These are phyloP conservation scores for Pisolithus orientalis DNA, from an alignment of 768 basidiomycete species.

Conservation along the genomic window DNA sequence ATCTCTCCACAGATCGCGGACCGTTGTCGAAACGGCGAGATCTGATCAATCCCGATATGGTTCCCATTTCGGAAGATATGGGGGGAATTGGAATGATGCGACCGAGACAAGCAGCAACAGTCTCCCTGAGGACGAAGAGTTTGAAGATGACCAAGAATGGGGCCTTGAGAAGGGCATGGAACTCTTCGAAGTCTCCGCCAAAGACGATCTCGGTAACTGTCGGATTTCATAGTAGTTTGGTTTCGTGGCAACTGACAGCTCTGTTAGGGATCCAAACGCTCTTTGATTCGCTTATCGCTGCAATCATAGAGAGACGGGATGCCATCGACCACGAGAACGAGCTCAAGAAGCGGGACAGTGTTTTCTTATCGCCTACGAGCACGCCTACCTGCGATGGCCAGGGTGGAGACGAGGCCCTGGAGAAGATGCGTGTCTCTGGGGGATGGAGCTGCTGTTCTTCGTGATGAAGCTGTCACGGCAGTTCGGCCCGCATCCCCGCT, in stretches of 20 bases:
- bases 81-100: constrained; percentile 50
- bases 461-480: constrained; percentile 19
- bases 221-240: constrained; percentile 1
- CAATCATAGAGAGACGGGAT: constrained; percentile 75
- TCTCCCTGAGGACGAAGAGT: constrained; percentile 55
- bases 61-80: constrained; percentile 46
- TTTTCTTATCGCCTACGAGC: constrained; percentile 58
- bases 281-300: constrained; percentile 72
- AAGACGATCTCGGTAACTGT: constrained; percentile 68
- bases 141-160: constrained; percentile 56
- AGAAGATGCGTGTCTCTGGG: constrained; percentile 42
- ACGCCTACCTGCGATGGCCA: constrained; percentile 75
- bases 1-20: constrained; percentile 21
- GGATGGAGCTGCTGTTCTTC: constrained; percentile 67
- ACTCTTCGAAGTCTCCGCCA: constrained; percentile 87
- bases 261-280: constrained; percentile 68
- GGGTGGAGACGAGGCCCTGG: constrained; percentile 70
- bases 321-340: constrained; percentile 78
- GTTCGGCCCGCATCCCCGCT: constrained; percentile 3
- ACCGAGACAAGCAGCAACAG: constrained; percentile 62
- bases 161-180: constrained; percentile 80
- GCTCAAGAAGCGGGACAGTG: constrained; percentile 75
- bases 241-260: constrained; percentile 6
- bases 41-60: constrained; percentile 46
- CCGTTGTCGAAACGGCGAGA: constrained; percentile 36